Percentiles rank a stretch among this genome's conserved stretches.
Conservation (phyloP, 495 filamentous ascomycete genomes). For the Xylaria intraflava region DNA sequence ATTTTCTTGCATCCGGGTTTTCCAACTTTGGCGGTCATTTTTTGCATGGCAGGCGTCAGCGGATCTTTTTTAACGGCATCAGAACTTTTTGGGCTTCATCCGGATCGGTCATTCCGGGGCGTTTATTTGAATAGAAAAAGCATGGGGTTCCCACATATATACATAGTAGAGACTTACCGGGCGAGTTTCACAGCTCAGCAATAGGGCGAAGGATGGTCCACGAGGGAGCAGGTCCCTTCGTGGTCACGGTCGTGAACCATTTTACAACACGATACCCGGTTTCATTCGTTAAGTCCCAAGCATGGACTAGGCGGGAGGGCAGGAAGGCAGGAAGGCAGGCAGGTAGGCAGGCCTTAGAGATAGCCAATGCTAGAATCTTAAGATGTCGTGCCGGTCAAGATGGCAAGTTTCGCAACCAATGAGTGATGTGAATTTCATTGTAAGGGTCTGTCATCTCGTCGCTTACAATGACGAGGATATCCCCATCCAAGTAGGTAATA, state of each 20-base stretch:
- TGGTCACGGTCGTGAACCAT: neutral
- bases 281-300: neutral
- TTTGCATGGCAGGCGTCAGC: conserved; percentile 4
- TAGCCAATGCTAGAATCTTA: too few species aligned
- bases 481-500: too few species aligned
- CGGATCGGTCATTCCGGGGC: neutral
- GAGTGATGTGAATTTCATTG: too few species aligned
- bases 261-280: neutral
- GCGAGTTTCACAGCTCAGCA: neutral
- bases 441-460: too few species aligned
- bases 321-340: too few species aligned
- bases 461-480: too few species aligned
- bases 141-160: neutral
- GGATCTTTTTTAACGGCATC: neutral
- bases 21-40: too few species aligned
- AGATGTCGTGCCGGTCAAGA: neutral
- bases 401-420: too few species aligned
- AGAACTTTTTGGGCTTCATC: neutral
- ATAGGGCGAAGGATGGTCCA: neutral
- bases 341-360: too few species aligned
- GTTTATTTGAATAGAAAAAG: neutral
- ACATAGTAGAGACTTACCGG: neutral
- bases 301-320: neutral
- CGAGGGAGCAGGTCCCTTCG: neutral
- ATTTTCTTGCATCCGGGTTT: too few species aligned